Evolutionary conservation across 345 rosid species (phyloP), one percentile per base, ranked within the genome.

Genomic region (Carallia brachiata): DNA sequence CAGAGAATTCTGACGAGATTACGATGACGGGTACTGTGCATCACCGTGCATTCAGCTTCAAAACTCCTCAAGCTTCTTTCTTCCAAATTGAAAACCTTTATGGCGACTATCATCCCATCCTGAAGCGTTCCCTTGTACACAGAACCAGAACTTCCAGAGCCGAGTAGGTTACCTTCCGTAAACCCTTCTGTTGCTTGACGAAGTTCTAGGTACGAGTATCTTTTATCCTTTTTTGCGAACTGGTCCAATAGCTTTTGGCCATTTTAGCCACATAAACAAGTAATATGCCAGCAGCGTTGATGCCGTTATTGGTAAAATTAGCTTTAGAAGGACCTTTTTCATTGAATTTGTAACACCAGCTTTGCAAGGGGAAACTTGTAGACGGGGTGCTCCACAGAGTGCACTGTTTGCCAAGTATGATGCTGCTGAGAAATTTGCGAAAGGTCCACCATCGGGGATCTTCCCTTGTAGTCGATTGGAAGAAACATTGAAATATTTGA

Each of bases 1-100:
- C 28, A 52, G 27, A 70, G 36, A 4, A 70, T 55, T 39, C 52
- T 63, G 28, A 70, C 60, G 7, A 63, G 74, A 44, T 70, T 70
- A 36, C 69, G 23, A 52, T 62, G 67, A 0, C 28, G 36, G n/a
- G 36, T 52, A 18, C 9, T 53, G 52, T 36, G 32, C 62, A 71
- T 31, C 0, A 63, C 54, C 18, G 37, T 54, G 39, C 62, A 36
- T 30, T 71, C 74, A 2, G 16, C 56, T 6, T 62, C 68, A 55
- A 62, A 71, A 63, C 55, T 71, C 7, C 10, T 63, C 37, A 55
- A 39, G 32, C 32, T 61, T 23, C 40, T 16, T 71, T 54, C 67
- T 0, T 71, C 36, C 31, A 63, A 9, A 31, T 40, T 54, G 19
- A 37, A 54, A 8, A 71, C 68, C 61, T 71, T 71, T 12, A 63